Base-by-base conservation (phyloP, 345 rosid genomes). In the Corymbia maculata region DNA sequence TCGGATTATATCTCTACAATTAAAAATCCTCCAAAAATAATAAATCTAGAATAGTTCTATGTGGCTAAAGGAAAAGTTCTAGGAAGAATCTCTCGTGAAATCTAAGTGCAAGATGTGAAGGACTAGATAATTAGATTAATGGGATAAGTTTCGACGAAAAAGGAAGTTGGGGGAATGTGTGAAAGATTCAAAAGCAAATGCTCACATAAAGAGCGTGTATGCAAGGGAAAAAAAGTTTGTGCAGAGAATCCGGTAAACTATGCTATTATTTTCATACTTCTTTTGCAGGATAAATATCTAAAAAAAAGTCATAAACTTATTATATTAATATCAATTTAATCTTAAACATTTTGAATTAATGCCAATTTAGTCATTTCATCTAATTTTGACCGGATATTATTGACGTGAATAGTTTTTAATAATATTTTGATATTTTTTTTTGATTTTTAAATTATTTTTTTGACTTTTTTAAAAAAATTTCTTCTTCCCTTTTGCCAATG, bases 191-290 rank as follows among this genome's bases (percentile, higher is more conserved):
- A 7, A 66, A 66, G 1, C 42, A 30, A 66, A 66, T 66, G 19
- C 36, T 64, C n/a, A n/a, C 19, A n/a, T 13, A 8, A 0, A 66
- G 2, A 66, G 36, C 3, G 6, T 30, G 8, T 30, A 7, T 0
- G 6, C n/a, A 30, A 30, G 21, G 79, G 4, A 7, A 66, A 61
- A 13, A 64, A 30, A 7, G 17, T 66, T 66, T 30, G 21, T 14
- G 42, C 36, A 55, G 61, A 55, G 28, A 22, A 55, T 55, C 24
- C 13, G 6, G 61, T 55, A 55, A 55, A 55, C 28, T 55, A 55
- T 55, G 13, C 28, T 55, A 55, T 22, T 4, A 5, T 55, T 55
- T 9, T 55, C 28, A 24, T 55, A 22, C 61, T 22, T 36, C 42
- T 36, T 36, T 36, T 36, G 42, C 42, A 36, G 42, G 42, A 36